Conservation (phyloP, 2,329 filamentous ascomycete genomes). For the Apiospora marii region DNA sequence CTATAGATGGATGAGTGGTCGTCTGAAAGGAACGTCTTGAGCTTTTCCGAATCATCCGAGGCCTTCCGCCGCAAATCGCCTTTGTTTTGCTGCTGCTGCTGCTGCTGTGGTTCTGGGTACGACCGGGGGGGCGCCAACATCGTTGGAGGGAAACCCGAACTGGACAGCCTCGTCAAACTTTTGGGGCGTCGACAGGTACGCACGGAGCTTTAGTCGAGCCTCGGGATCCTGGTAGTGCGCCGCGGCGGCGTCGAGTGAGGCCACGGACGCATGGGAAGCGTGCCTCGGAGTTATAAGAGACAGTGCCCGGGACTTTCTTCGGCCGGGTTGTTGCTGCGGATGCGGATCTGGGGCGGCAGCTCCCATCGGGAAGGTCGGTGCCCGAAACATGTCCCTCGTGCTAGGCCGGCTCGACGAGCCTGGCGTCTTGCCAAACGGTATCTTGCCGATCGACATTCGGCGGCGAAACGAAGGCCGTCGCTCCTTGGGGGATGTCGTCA, state of each 20-base stretch:
- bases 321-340: conserved; percentile 47
- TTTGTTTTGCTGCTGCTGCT: not conserved
- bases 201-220: conserved; percentile 82
- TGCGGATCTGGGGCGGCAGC: conserved; percentile 36
- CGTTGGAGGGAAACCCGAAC: conserved; percentile 83
- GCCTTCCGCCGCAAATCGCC: not conserved
- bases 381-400: conserved; percentile 46
- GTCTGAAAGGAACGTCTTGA: conserved; percentile 53
- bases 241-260: conserved; percentile 73
- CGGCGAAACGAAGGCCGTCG: conserved; percentile 71
- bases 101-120: conserved; percentile 26
- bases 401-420: conserved; percentile 57
- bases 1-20: conserved; percentile 64
- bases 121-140: conserved; percentile 45
- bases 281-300: conserved; percentile 62
- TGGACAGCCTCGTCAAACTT: conserved; percentile 96
- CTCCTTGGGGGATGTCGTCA: conserved; percentile 53
- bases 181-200: conserved; percentile 86
- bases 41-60: conserved; percentile 46
- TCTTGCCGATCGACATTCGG: conserved; percentile 74
- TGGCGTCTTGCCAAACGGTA: conserved; percentile 66
- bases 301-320: conserved; percentile 62
- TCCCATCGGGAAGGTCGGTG: not conserved
- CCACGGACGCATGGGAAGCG: conserved; percentile 51
- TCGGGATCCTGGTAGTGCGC: conserved; percentile 92